Evolutionary conservation across 2,329 filamentous ascomycete genomes (phyloP).

Genomic region (Colletotrichum truncatum): DNA sequence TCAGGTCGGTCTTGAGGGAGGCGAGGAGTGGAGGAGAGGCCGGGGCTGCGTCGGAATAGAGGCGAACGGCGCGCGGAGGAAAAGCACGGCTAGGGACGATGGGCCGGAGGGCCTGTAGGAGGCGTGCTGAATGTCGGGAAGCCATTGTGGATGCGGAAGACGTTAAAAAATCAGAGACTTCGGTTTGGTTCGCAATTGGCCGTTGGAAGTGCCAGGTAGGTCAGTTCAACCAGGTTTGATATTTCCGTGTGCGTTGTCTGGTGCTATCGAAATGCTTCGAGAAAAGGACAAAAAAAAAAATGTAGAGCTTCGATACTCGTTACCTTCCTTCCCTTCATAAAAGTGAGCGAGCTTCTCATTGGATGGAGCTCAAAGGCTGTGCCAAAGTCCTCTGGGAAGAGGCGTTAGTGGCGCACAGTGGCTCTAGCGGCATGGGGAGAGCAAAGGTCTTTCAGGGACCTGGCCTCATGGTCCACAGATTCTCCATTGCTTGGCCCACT

Average conservation of each 20-base stretch:
- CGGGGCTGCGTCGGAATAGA: slow-evolving; percentile 37
- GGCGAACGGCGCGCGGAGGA: slow-evolving; percentile 29
- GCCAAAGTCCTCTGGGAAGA: background rate
- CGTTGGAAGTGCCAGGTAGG: background rate
- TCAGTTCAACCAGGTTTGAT: background rate
- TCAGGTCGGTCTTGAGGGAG: slow-evolving; percentile 69
- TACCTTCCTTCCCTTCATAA: background rate
- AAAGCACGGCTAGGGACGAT: slow-evolving; percentile 24
- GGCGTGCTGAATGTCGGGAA: slow-evolving; percentile 35
- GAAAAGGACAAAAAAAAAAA: background rate
- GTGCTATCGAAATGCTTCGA: background rate
- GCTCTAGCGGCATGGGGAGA: background rate
- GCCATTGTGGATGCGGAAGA: slow-evolving; percentile 33
- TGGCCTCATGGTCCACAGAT: no score
- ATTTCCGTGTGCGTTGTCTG: background rate
- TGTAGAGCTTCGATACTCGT: background rate
- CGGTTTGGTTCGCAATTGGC: background rate
- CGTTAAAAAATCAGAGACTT: background rate
- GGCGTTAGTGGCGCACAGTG: background rate
- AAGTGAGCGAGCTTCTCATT: slow-evolving; percentile 26
- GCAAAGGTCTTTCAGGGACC: background rate
- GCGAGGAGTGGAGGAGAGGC: slow-evolving; percentile 57
- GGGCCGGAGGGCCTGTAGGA: slow-evolving; percentile 35
- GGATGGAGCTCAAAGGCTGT: slow-evolving; percentile 4
- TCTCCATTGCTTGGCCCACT: background rate